Evolutionary conservation across 2,329 filamentous ascomycete species (phyloP).

Genomic region (Stagonosporopsis rhizophila): DNA sequence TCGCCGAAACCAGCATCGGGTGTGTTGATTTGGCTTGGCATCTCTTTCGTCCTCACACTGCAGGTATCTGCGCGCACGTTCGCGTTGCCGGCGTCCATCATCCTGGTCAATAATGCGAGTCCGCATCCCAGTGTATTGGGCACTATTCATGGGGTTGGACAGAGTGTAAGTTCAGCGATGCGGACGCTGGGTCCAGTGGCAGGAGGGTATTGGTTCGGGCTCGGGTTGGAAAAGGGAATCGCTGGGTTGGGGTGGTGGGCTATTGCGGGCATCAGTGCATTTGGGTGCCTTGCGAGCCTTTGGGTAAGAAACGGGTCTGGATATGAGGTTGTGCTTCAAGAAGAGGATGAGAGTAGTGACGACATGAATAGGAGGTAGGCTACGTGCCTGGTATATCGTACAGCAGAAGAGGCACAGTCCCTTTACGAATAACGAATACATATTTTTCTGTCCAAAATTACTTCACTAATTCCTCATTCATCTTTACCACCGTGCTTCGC

Average conservation of each 20-base stretch:
- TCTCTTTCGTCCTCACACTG: conserved; percentile 68
- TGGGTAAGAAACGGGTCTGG: conserved; percentile 12
- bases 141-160: conserved; percentile 66
- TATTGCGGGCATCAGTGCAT: conserved; percentile 42
- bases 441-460: not conserved
- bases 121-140: conserved; percentile 63
- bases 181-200: conserved; percentile 64
- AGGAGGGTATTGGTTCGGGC: conserved; percentile 61
- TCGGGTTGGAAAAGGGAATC: conserved; percentile 61
- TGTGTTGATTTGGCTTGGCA: conserved; percentile 67
- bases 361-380: not conserved
- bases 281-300: conserved; percentile 13
- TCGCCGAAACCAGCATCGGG: conserved; percentile 61
- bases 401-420: not conserved
- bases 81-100: conserved; percentile 63
- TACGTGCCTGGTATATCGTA: not conserved
- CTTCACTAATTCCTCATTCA: not conserved
- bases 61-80: conserved; percentile 79
- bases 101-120: conserved; percentile 65
- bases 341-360: not conserved
- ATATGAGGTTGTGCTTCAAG: conserved; percentile 1
- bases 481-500: conserved; percentile 22
- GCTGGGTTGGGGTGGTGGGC: conserved; percentile 66
- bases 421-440: not conserved
- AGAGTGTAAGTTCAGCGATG: conserved; percentile 62